Percentiles rank a stretch among this genome's conserved stretches.
phyloP scores from a whole-genome alignment of 169 alveolate genomes.

The Cryptosporidium sp. region DNA sequence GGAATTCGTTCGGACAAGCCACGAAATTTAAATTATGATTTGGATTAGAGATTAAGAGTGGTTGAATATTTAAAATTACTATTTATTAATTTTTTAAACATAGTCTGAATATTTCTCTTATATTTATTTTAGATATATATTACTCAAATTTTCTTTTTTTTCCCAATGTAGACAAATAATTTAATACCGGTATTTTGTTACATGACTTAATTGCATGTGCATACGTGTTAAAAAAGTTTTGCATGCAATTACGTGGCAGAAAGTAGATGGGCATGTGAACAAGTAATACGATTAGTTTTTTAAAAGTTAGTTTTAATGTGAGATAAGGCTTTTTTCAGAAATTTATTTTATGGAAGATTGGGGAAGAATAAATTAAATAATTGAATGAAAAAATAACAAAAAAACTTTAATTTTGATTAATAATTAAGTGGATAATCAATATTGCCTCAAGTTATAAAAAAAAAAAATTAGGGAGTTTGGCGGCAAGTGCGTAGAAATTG shows the following conservation, averaged over 20 bases:
- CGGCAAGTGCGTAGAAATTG: slow-evolving; percentile 23
- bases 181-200: neutral
- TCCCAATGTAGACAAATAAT: neutral
- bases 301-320: neutral
- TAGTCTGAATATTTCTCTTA: neutral
- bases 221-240: neutral
- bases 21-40: slow-evolving; percentile 49
- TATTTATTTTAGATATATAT: neutral
- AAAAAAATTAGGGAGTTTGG: neutral
- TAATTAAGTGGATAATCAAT: neutral
- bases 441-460: neutral
- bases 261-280: neutral
- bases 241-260: slow-evolving; percentile 1
- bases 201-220: neutral
- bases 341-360: neutral
- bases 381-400: no score
- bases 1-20: slow-evolving; percentile 62
- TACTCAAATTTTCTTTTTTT: no score
- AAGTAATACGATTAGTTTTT: neutral
- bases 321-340: neutral
- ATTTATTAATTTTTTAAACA: no score
- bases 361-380: neutral
- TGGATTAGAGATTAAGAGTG: neutral
- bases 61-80: neutral
- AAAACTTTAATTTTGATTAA: no score